Conservation (phyloP, 331 rosid genomes). For the Malus hybrid region DNA sequence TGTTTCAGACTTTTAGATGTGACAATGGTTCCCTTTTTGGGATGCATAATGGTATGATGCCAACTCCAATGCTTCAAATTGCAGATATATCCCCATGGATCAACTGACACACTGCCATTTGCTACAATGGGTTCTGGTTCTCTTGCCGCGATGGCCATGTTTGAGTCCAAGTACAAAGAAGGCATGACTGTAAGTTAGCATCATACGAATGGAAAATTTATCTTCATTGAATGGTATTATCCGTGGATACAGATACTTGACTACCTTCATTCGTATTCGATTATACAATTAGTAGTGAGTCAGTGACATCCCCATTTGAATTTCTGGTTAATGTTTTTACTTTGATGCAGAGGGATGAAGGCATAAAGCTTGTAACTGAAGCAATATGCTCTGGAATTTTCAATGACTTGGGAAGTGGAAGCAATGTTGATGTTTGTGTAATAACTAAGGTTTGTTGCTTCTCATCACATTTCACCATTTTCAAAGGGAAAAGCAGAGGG, state of each 20-base stretch:
- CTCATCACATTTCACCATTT: neutral
- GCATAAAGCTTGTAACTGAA: conserved; percentile 58
- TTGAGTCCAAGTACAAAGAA: conserved; percentile 86
- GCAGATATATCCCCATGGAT: conserved; percentile 95
- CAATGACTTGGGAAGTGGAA: conserved; percentile 93
- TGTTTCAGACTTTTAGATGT: neutral
- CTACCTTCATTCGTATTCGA: neutral
- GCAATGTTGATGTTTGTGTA: conserved; percentile 83
- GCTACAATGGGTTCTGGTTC: conserved; percentile 99
- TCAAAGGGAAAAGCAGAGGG: neutral
- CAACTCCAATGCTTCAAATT: conserved; percentile 1
- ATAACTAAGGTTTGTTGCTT: conserved; percentile 69
- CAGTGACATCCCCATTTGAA: neutral
- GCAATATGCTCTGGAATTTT: conserved; percentile 90
- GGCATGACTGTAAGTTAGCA: conserved; percentile 58
- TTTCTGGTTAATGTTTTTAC: neutral
- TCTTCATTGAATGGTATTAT: neutral
- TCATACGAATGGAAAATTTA: neutral
- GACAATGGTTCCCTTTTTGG: neutral
- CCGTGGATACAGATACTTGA: neutral
- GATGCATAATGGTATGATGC: conserved; percentile 7
- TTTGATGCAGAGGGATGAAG: conserved; percentile 73
- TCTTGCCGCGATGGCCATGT: conserved; percentile 88
- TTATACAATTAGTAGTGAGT: neutral
- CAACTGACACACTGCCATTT: conserved; percentile 87